These are phyloP conservation scores for Tylopilus balloui DNA, from an alignment of 768 basidiomycete species.

Conservation along the genomic window DNA sequence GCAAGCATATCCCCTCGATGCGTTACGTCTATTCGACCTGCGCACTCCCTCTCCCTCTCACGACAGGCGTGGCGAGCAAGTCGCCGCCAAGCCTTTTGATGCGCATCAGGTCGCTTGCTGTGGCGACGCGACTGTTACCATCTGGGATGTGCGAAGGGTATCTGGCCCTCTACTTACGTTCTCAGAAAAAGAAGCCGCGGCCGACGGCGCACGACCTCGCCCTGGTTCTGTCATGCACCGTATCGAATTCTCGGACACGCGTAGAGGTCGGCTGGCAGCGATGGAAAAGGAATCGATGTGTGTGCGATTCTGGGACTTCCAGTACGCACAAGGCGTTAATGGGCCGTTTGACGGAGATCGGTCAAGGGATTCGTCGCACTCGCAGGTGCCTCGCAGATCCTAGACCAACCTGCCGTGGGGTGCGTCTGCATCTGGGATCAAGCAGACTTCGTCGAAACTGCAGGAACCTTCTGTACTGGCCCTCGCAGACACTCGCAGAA, in stretches of 20 bases:
- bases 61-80: constrained; percentile 53
- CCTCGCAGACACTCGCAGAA: constrained; percentile 64
- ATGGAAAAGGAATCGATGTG: constrained; percentile 60
- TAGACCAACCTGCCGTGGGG: constrained; percentile 70
- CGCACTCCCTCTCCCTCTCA: constrained; percentile 43
- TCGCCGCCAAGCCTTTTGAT: constrained; percentile 70
- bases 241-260: constrained; percentile 67
- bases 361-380: constrained; percentile 40
- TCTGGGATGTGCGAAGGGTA: constrained; percentile 85
- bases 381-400: constrained; percentile 41
- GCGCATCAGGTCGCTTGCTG: constrained; percentile 64
- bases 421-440: constrained; percentile 23
- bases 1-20: constrained; percentile 74
- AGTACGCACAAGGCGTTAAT: constrained; percentile 41
- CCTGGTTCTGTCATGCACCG: constrained; percentile 40
- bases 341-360: constrained; percentile 42
- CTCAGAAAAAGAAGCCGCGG: constrained; percentile 69
- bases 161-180: too few relatives aligned
- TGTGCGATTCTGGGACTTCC: constrained; percentile 77
- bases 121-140: constrained; percentile 64
- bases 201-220: constrained; percentile 53
- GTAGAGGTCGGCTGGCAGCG: constrained; percentile 65
- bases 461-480: constrained; percentile 42
- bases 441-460: too few relatives aligned
- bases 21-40: constrained; percentile 74